phyloP scores from a whole-genome alignment of 495 filamentous ascomycete species.

The Filosporella fistucella region DNA sequence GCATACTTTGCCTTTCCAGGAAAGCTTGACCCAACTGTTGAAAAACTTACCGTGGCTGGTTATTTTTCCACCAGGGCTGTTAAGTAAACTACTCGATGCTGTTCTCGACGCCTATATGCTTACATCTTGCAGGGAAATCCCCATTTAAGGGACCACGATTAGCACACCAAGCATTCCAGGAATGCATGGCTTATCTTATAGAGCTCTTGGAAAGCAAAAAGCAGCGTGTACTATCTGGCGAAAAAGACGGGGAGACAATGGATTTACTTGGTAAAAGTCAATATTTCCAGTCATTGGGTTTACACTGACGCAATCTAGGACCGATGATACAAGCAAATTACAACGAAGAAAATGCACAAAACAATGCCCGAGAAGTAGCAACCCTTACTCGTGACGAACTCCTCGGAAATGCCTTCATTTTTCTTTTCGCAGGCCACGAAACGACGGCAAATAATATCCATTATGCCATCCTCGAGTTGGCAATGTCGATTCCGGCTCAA shows the following conservation, averaged over 20 bases:
- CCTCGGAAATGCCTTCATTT: constrained; percentile 67
- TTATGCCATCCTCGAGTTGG: constrained; percentile 49
- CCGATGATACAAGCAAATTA: too few species aligned
- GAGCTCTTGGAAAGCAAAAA: constrained; percentile 16
- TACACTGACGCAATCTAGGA: too few species aligned
- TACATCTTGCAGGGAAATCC: constrained; percentile 5
- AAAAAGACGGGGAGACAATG: constrained; percentile 14
- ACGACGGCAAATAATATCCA: constrained; percentile 65
- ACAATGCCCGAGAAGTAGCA: too few species aligned
- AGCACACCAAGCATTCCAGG: constrained; percentile 1
- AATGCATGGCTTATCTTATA: constrained; percentile 15
- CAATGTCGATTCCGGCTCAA: constrained; percentile 52
- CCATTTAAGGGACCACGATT: constrained; percentile 16
- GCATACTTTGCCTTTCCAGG: constrained; percentile 53
- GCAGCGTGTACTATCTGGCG: constrained; percentile 7
- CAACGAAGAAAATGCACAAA: too few species aligned
- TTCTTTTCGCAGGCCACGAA: constrained; percentile 69
- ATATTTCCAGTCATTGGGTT: too few species aligned
- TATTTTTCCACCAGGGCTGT: constrained; percentile 42
- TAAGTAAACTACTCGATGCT: constrained; percentile 26
- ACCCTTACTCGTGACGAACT: constrained; percentile 44
- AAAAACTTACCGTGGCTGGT: constrained; percentile 54
- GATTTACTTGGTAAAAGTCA: constrained; percentile 14
- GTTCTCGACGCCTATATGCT: not conserved
- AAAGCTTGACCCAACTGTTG: constrained; percentile 11